Evolutionary conservation across 176 grass and related monocot species (phyloP), one percentile per base, ranked within the genome.

Genomic region (Calamus simplicifolius): DNA sequence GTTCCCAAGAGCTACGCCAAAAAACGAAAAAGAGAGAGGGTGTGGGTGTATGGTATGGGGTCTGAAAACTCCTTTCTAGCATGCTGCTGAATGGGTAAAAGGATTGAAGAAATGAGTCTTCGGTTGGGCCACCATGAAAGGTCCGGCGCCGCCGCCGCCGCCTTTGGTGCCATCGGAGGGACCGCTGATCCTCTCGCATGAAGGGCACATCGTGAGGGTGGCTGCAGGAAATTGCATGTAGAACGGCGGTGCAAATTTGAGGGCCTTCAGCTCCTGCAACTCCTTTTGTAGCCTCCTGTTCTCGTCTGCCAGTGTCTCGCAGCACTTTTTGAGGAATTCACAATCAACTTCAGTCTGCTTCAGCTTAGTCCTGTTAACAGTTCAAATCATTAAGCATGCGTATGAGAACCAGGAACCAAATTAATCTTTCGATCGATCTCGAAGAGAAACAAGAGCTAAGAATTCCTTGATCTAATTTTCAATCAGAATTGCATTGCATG

Each of bases 261-360:
- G 58, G 27, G 58, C 8, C 35, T 13, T 83, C 43, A 99, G 73
- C 43, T 92, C 81, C 38, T 90, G 80, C 52, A 98, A 62, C 79
- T 99, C 94, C 23, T 81, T 83, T 43, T 89, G 88, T 30, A 99
- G 70, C 18, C 85, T 81, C 18, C 84, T 62, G 81, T 99, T 99
- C 82, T 99, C 94, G 59, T 93, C 94, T 1, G 79, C 93, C 48
- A 99, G 81, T 43, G 76, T 80, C 68, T 93, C 85, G 76, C 85
- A 99, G 69, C 81, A 93, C 51, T 79, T 82, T 80, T 85, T 99
- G 4, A 99, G 76, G 76, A 88, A 73, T 77, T 99, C 85, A 51
- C 76, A 85, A 70, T 99, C 94, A 31, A 89, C 85, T 73, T 99
- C 88, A 18, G 94, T 99, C 72, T 93, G 85, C 84, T 93, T 99